A percentile compares a stretch with the other conserved stretches of the same genome.
phyloP scores from a whole-genome alignment of 768 basidiomycete genomes.

The Boletus subparvulus region DNA sequence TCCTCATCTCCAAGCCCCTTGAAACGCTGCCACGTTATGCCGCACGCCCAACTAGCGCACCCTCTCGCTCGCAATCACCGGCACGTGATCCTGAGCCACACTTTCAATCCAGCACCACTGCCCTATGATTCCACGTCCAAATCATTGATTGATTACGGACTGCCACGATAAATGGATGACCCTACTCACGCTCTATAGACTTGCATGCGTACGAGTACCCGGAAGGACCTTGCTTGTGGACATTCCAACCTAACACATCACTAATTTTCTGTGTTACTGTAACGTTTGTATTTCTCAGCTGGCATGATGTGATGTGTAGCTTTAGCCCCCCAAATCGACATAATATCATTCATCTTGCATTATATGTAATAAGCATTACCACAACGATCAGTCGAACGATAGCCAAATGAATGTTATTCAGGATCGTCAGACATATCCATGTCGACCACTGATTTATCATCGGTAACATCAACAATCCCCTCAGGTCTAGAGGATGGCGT shows the following conservation, averaged over 20 bases:
- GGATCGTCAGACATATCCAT: slow-evolving; percentile 32
- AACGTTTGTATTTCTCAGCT: slow-evolving; percentile 24
- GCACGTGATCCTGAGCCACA: slow-evolving; percentile 18
- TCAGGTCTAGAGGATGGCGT: not conserved
- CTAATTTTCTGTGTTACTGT: slow-evolving; percentile 7
- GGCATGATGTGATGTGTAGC: slow-evolving; percentile 26
- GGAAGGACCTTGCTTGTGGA: slow-evolving; percentile 18
- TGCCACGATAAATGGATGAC: slow-evolving; percentile 19
- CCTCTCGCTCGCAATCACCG: slow-evolving; percentile 26
- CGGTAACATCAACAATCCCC: not conserved
- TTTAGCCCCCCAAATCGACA: slow-evolving; percentile 14
- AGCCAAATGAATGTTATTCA: slow-evolving; percentile 12
- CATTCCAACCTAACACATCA: slow-evolving; percentile 6
- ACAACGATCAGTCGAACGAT: not conserved
- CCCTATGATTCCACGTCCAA: slow-evolving; percentile 20
- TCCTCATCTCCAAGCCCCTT: slow-evolving; percentile 58
- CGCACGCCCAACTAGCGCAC: slow-evolving; percentile 34
- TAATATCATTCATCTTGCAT: not conserved
- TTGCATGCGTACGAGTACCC: slow-evolving; percentile 10
- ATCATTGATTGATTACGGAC: slow-evolving; percentile 22
- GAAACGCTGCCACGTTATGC: slow-evolving; percentile 63
- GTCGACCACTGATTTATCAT: slow-evolving; percentile 15
- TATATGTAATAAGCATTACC: too few species aligned
- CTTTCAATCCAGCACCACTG: slow-evolving; percentile 30
- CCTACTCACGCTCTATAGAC: slow-evolving; percentile 10